phyloP scores from a whole-genome alignment of 495 filamentous ascomycete genomes.

The Chaetomium fimeti region DNA sequence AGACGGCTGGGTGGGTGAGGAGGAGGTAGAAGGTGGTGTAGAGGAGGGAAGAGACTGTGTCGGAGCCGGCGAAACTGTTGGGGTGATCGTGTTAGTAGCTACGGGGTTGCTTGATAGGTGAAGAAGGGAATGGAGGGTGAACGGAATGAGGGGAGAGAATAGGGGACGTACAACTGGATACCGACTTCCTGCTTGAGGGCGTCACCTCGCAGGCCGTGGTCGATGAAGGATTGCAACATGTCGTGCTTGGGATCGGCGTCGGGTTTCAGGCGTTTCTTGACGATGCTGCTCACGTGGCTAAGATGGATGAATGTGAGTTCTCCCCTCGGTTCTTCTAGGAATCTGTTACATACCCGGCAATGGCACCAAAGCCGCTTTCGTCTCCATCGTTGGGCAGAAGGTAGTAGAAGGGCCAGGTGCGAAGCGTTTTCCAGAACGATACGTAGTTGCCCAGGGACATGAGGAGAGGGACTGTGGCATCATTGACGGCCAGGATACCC shows the following conservation, averaged over 20 bases:
- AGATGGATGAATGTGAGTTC: neutral
- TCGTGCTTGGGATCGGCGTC: conserved; percentile 28
- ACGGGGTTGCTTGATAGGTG: too few species aligned
- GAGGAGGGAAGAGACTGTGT: conserved; percentile 61
- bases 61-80: conserved; percentile 60
- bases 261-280: conserved; percentile 28
- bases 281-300: conserved; percentile 20
- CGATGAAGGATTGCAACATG: conserved; percentile 48
- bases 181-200: conserved; percentile 45
- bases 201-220: conserved; percentile 39
- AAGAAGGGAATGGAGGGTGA: too few species aligned
- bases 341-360: conserved; percentile 23
- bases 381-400: conserved; percentile 27
- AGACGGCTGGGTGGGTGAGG: conserved; percentile 46
- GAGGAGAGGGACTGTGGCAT: conserved; percentile 50
- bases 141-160: conserved; percentile 40
- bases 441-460: conserved; percentile 52
- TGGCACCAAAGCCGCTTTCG: conserved; percentile 23
- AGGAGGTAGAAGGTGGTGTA: conserved; percentile 55
- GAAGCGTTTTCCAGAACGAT: conserved; percentile 54
- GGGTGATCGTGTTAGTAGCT: conserved; percentile 35
- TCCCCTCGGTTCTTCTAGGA: too few species aligned
- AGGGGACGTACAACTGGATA: conserved; percentile 43
- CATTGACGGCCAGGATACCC: conserved; percentile 54
- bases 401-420: conserved; percentile 28